phyloP scores from a whole-genome alignment of 2,329 filamentous ascomycete species.

The Xylariaceae sp. region DNA sequence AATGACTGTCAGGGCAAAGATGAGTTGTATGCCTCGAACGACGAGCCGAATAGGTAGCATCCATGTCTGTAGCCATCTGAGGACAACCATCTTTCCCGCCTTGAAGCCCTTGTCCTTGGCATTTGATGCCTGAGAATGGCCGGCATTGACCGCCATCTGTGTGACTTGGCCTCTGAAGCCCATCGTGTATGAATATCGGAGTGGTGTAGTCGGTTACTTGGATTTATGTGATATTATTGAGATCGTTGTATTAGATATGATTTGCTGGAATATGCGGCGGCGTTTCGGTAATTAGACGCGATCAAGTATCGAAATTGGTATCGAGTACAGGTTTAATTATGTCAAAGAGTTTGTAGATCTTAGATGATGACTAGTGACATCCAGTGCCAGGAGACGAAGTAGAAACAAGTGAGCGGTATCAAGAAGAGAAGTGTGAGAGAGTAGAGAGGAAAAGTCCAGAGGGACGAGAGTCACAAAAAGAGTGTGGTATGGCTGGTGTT shows the following conservation, averaged over 20 bases:
- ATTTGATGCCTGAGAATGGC: constrained; percentile 12
- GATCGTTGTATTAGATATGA: neutral
- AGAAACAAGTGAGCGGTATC: neutral
- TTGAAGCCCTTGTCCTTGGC: constrained; percentile 1
- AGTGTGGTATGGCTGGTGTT: no score
- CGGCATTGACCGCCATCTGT: constrained; percentile 13
- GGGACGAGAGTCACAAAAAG: no score
- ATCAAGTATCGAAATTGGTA: constrained; percentile 7
- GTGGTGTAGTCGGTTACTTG: neutral
- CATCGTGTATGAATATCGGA: neutral
- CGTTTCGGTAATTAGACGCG: constrained; percentile 12
- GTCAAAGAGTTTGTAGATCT: neutral
- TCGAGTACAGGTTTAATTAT: neutral
- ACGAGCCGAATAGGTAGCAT: constrained; percentile 45
- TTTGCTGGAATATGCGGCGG: neutral
- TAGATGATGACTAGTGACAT: neutral
- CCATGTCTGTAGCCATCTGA: constrained; percentile 43
- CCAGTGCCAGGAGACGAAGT: neutral
- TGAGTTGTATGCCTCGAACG: constrained; percentile 64
- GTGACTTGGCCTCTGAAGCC: neutral
- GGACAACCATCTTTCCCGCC: constrained; percentile 39
- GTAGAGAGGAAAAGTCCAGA: neutral
- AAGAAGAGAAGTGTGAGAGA: neutral
- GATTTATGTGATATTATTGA: neutral
- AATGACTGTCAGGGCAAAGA: constrained; percentile 64